Evolutionary conservation across 768 basidiomycete genomes (phyloP), one percentile per base, ranked within the genome.

Genomic region (Saitozyma podzolica): DNA sequence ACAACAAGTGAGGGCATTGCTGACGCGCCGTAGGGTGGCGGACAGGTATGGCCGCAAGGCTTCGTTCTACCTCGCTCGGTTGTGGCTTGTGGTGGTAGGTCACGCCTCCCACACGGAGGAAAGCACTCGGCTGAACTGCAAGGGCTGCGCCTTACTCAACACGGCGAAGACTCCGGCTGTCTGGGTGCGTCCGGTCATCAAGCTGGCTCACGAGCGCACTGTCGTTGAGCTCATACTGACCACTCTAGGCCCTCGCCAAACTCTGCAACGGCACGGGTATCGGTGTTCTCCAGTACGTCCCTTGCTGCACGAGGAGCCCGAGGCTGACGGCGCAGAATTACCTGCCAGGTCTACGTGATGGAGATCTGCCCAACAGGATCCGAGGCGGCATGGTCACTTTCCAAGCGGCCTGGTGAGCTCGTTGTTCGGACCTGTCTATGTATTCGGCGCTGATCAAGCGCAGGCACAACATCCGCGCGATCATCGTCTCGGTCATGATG

Each of bases 341-440:
- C 47, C 54, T 45, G 43, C 37, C 61, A 61, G 51, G 61, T 62
- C 54, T 62, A 62, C 40, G 54, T 56, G 42, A 62, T 62, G 61
- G 61, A 62, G 40, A 62, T 62, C 40, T 29, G 47, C 61, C 61
- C 10, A 62, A 62, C 40, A 19, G 54, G 9, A 62, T 62, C 37
- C 61, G 61, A 49, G 61, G 61, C 16, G 61, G 61, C 14, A 56
- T 62, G 54, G 41, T 48, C 16, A 29, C 50, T 11, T 62, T 62
- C 40, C 48, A 45, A 19, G 61, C 61, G 3, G 61, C 56, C 13
- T 62, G 61, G 61, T 54, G 39, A 54, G 59, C 52, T n/a, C n/a
- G n/a, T n/a, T n/a, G n/a, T 6, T 59, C 8, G 20, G n/a, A 8
- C 3, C 19, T n/a, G 5, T 6, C 9, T 17, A 14, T 50, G 19